Base-by-base conservation (phyloP, 2,329 filamentous ascomycete genomes). In the Aureobasidium namibiae region DNA sequence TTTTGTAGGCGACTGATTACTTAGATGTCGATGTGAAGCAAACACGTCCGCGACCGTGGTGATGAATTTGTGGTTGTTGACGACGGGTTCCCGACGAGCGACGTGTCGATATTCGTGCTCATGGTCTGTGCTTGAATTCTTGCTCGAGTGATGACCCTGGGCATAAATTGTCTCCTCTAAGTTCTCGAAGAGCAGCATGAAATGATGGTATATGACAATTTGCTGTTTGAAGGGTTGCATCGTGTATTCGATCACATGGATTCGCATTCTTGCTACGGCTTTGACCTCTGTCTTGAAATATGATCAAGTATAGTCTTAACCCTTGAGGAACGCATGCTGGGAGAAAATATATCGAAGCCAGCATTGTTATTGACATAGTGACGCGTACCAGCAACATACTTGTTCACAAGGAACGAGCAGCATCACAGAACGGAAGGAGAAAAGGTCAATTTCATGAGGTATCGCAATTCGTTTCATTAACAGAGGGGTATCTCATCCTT, bases 1-100 rank as follows among this genome's bases (percentile, higher is more conserved):
- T n/a, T 4, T 26, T 10, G 48, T 52, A 52, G 34, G 23, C 48
- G 48, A 52, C 48, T 14, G 16, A 29, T 9, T 14, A 39, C 39
- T 8, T 38, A n/a, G 34, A 34, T 10, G 29, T 24, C 8, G 31
- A 36, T 49, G 10, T 36, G 21, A 38, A 16, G 21, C 14, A 39
- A 38, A 33, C 48, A 34, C 48, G 48, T 52, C 48, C 48, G 48
- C 48, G 48, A 52, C 48, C 23, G 23, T 52, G 48, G 23, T 50
- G 48, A 13, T 52, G 21, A 9, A 8, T 24, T 21, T n/a, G 14
- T 36, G 48, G 21, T 23, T 14, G 48, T 52, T 39, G 23, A 39
- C 48, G 48, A 52, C 48, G 9, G 33, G 34, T 52, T 52, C 13
- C n/a, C 48, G 48, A 52, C 48, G 21, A 24, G 18, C 46, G 13